Evolutionary conservation across 2,329 filamentous ascomycete species (phyloP), one percentile per base, ranked within the genome.

Genomic region (Aspergillus nomiae): DNA sequence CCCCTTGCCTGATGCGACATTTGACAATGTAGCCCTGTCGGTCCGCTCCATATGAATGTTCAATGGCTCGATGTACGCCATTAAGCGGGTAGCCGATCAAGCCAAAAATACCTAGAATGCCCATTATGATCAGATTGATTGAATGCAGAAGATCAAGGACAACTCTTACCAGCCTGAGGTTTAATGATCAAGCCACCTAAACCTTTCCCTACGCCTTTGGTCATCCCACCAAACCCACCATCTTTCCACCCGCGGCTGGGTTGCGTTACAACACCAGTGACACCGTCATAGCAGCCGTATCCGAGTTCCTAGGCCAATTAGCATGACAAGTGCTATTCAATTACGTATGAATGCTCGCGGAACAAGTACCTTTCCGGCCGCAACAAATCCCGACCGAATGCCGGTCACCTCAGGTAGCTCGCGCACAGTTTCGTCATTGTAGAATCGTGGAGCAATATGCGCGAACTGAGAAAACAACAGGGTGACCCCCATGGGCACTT

Each of bases 401-500:
- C 88, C 90, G 0, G 90, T 95, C 9, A 96, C 90, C 70, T 92
- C 92, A 60, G 92, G 90, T 1, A 86, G 81, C 14, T 90, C 90
- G 5, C 92, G 86, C 1, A 96, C 87, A 0, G 89, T 93, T 2
- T 92, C 88, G 70, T 96, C 92, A 45, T 92, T 91, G 73, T 96
- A 96, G 1, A 96, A 82, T 67, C 87, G 89, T 0, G 93, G 92
- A 7, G 90, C 89, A 70, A 96, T 96, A 72, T 94, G 90, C 74
- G 96, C 94, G 0, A 92, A 92, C 74, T 90, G 90, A 1, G 92
- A 91, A 32, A 96, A 78, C 0, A 90, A 90, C 45, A 96, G 78
- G 46, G 91, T 92, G 65, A 96, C 91, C 73, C 95, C 92, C 86
- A 95, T 90, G 0, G 92, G 93, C 5, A 89, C 90, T 69, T 91